Evolutionary conservation across 2,329 filamentous ascomycete genomes (phyloP).

Genomic region (Fusarium mangiferae): DNA sequence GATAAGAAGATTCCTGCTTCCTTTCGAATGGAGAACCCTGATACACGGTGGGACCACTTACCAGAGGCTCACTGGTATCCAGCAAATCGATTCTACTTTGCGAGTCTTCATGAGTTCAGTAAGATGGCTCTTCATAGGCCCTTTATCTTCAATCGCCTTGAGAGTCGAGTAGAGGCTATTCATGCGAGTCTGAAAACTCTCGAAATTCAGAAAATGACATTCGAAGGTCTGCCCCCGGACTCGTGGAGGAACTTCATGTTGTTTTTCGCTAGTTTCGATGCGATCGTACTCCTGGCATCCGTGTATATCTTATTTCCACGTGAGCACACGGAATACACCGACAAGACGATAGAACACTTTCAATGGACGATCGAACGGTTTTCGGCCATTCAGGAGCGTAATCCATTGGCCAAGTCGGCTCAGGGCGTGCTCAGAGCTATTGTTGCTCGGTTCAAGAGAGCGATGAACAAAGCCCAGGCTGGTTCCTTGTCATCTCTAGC

Average conservation of each 20-base stretch:
- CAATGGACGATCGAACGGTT: slow-evolving; percentile 69
- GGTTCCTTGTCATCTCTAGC: slow-evolving; percentile 23
- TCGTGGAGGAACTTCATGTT: slow-evolving; percentile 65
- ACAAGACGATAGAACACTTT: slow-evolving; percentile 64
- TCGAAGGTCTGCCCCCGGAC: slow-evolving; percentile 59
- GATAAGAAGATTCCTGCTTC: slow-evolving; percentile 61
- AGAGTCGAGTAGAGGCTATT: slow-evolving; percentile 65
- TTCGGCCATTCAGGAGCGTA: slow-evolving; percentile 63
- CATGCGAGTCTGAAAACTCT: slow-evolving; percentile 66
- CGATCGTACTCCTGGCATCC: slow-evolving; percentile 68
- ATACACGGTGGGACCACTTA: slow-evolving; percentile 65
- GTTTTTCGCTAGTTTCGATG: slow-evolving; percentile 73
- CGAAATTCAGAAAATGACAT: slow-evolving; percentile 62
- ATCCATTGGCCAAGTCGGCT: slow-evolving; percentile 64
- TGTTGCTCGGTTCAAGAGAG: slow-evolving; percentile 62
- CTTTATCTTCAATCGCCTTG: slow-evolving; percentile 67
- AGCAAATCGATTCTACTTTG: slow-evolving; percentile 56
- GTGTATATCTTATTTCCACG: slow-evolving; percentile 70
- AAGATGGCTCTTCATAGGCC: slow-evolving; percentile 70
- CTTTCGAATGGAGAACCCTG: slow-evolving; percentile 66
- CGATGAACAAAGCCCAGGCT: slow-evolving; percentile 50
- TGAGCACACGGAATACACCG: slow-evolving; percentile 61
- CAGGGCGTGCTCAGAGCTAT: slow-evolving; percentile 66
- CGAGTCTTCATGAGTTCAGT: slow-evolving; percentile 63
- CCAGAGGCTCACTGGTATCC: slow-evolving; percentile 65